Percentiles rank a stretch among this genome's conserved stretches.
These are phyloP conservation scores for Cladosporium cucumerinum DNA, from an alignment of 2,329 filamentous ascomycete species.

Conservation along the genomic window DNA sequence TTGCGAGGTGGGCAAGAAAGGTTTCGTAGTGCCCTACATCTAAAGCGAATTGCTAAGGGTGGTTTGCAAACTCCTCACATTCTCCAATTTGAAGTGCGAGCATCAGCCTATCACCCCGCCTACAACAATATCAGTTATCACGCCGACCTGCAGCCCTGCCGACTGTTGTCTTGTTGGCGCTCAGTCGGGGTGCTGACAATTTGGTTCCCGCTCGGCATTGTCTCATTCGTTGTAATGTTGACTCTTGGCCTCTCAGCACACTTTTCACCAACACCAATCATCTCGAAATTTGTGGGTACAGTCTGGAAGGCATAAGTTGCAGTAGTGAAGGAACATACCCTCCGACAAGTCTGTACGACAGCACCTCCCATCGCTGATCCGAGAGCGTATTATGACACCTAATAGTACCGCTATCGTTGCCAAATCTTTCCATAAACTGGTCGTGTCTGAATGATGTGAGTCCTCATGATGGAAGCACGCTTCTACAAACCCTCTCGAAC, in stretches of 20 bases:
- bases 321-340: conserved; percentile 7
- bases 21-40: too few relatives aligned
- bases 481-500: neutral
- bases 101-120: too few relatives aligned
- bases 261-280: conserved; percentile 14
- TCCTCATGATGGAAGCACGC: neutral
- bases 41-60: too few relatives aligned
- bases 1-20: neutral
- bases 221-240: neutral
- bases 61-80: too few relatives aligned
- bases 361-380: neutral
- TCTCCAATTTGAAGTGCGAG: too few relatives aligned
- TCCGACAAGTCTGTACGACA: conserved; percentile 15
- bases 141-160: too few relatives aligned
- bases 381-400: neutral
- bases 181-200: too few relatives aligned
- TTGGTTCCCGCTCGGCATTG: too few relatives aligned
- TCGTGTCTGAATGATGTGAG: conserved; percentile 17
- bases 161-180: too few relatives aligned
- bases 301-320: neutral
- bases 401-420: conserved; percentile 6
- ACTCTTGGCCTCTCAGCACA: conserved; percentile 13
- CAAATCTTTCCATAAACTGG: conserved; percentile 18
- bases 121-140: too few relatives aligned
- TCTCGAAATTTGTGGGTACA: neutral